Base-by-base conservation (phyloP, 495 filamentous ascomycete species). In the Rostrohypoxylon terebratum region DNA sequence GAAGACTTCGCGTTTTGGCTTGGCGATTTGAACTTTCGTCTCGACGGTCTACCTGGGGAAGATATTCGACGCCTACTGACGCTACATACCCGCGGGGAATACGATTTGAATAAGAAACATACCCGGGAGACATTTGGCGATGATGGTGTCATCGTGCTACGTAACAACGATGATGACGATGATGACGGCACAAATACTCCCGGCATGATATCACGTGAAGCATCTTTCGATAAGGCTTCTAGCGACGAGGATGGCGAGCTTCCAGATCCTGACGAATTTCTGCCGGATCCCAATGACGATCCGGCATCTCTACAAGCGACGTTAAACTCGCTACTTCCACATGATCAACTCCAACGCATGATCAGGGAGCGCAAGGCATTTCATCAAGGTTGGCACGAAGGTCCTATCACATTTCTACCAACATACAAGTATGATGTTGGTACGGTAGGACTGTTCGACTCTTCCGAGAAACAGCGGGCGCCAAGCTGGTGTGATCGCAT, bases 401-500 rank as follows among this genome's bases (percentile, higher is more conserved):
- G 96, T 0, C 83, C 87, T 7, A 96, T 99, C 44, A 85, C 85
- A 6, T 99, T 98, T 76, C 76, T 98, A 31, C 96, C 96, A 11
- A 96, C 95, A 0, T 99, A 96, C 77, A 96, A 96, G 79, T 99
- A 98, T 71, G 96, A 99, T 75, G 86, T 96, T 40, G 96, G 96
- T n/a, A 97, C 91, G 40, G 90, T 98, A 61, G 93, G 93, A 3
- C 86, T 92, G 65, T 98, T 97, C 77, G 96, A 99, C 81, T 92
- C 94, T 0, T 97, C 93, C 67, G 96, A 97, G 73, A 99, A 98
- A 83, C 88, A 90, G 57, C 86, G 96, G 55, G 91, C 91, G 13
- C 96, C 96, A 4, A 97, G 94, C 77, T 99, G 95, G 95, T 99
- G 96, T 77, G 96, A 99, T 80, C 90, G 96, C n/a, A 94, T 99